Conservation (phyloP, 306 rosid species). For the Sicyos baderoa region DNA sequence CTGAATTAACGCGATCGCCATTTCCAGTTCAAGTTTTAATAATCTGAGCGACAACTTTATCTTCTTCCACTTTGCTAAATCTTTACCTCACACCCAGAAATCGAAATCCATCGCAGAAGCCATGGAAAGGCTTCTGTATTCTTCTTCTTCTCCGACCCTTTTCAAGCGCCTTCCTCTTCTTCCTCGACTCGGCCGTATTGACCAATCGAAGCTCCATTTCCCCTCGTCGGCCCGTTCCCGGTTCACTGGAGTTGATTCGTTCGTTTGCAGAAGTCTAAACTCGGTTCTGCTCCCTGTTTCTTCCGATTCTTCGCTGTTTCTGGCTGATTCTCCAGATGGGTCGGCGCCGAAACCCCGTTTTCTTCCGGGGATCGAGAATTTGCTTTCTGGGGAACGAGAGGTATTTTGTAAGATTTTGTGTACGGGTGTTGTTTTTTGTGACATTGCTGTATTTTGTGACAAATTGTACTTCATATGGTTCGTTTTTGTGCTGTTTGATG, state of each 20-base stretch:
- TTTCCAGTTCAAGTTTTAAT: background rate
- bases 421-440: background rate
- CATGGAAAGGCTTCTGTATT: constrained; percentile 94
- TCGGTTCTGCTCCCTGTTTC: constrained; percentile 26
- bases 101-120: constrained; percentile 21
- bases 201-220: constrained; percentile 31
- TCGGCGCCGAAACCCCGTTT: constrained; percentile 17
- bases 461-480: background rate
- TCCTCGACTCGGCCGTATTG: constrained; percentile 30
- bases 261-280: constrained; percentile 34
- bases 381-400: constrained; percentile 34
- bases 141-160: constrained; percentile 47
- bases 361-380: constrained; percentile 31
- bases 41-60: constrained; percentile 12
- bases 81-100: background rate
- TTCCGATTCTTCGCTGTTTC: constrained; percentile 21
- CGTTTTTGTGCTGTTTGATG: constrained; percentile 3
- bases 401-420: constrained; percentile 23
- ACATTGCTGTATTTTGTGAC: background rate
- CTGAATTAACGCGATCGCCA: constrained; percentile 13
- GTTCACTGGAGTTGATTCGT: constrained; percentile 18
- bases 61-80: constrained; percentile 13
- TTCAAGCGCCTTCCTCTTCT: constrained; percentile 26
- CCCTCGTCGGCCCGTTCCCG: constrained; percentile 24
- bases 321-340: constrained; percentile 24